Evolutionary conservation across 768 basidiomycete genomes (phyloP).

Genomic region (Termitomyces sp.): DNA sequence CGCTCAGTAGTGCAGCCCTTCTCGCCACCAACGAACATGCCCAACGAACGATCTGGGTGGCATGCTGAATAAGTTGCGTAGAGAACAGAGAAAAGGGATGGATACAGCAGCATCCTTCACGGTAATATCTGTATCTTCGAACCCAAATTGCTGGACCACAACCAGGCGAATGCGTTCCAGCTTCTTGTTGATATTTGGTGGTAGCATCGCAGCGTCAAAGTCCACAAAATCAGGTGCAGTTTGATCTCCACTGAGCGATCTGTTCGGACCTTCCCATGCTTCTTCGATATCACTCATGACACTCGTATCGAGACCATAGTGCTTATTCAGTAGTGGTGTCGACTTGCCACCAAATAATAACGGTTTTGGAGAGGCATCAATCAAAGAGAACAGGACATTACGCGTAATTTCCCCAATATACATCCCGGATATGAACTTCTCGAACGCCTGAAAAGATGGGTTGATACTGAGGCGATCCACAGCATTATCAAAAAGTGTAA

Average conservation of each 20-base stretch:
- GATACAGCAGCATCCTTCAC: constrained; percentile 55
- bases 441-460: constrained; percentile 88
- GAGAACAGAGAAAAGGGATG: neutral
- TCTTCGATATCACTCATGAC: constrained; percentile 81
- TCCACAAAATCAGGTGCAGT: constrained; percentile 34
- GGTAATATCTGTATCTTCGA: constrained; percentile 52
- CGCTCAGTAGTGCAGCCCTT: constrained; percentile 81
- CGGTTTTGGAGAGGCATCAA: constrained; percentile 70
- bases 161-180: constrained; percentile 57
- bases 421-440: constrained; percentile 99
- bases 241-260: constrained; percentile 22
- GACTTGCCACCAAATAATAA: constrained; percentile 81
- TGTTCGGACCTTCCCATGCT: constrained; percentile 56
- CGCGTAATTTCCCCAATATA: constrained; percentile 95
- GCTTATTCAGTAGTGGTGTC: constrained; percentile 70
- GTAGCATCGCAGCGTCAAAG: constrained; percentile 30
- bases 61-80: constrained; percentile 15
- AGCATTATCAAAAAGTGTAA: constrained; percentile 87
- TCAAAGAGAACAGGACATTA: constrained; percentile 75
- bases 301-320: constrained; percentile 96
- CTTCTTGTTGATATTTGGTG: constrained; percentile 28
- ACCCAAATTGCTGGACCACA: constrained; percentile 59
- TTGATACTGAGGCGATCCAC: constrained; percentile 95
- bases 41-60: constrained; percentile 80
- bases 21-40: constrained; percentile 73